These are phyloP conservation scores for Aspergillus egyptiacus DNA, from an alignment of 495 filamentous ascomycete species.

Conservation along the genomic window DNA sequence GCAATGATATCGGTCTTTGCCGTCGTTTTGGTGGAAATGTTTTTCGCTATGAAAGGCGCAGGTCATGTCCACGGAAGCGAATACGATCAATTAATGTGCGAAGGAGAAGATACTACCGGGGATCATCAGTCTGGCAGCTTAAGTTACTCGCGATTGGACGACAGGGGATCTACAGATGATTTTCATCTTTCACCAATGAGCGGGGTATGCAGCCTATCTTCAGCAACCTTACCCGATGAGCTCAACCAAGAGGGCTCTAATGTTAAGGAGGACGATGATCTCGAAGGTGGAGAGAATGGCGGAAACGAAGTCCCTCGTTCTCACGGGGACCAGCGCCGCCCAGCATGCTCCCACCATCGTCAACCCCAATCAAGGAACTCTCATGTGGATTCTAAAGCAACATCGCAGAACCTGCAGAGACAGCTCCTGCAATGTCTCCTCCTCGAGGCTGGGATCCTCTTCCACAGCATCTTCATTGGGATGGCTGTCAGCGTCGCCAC, in stretches of 20 bases:
- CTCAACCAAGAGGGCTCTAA: constrained; percentile 1
- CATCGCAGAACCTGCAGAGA: constrained; percentile 44
- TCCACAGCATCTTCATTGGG: constrained; percentile 84
- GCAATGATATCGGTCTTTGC: constrained; percentile 72
- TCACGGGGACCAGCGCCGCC: constrained; percentile 10
- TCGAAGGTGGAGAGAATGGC: constrained; percentile 27
- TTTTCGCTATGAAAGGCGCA: constrained; percentile 55
- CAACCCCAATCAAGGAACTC: constrained; percentile 13
- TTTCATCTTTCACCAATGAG: constrained; percentile 23
- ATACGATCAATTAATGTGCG: constrained; percentile 40
- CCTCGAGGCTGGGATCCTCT: constrained; percentile 78
- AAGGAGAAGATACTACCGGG: constrained; percentile 20
- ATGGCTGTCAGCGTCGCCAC: constrained; percentile 83
- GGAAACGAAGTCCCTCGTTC: constrained; percentile 15
- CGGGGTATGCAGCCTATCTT: constrained; percentile 6
- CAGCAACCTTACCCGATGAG: constrained; percentile 8
- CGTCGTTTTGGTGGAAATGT: constrained; percentile 72
- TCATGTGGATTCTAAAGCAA: constrained; percentile 19
- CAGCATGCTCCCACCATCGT: constrained; percentile 8
- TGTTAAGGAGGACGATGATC: constrained; percentile 17
- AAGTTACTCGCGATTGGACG: constrained; percentile 23
- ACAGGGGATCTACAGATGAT: constrained; percentile 16
- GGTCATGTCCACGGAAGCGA: constrained; percentile 45
- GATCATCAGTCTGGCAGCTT: constrained; percentile 15
- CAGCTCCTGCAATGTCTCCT: constrained; percentile 73